Base-by-base conservation (phyloP, 495 filamentous ascomycete species). In the Lophiostoma macrostomum region DNA sequence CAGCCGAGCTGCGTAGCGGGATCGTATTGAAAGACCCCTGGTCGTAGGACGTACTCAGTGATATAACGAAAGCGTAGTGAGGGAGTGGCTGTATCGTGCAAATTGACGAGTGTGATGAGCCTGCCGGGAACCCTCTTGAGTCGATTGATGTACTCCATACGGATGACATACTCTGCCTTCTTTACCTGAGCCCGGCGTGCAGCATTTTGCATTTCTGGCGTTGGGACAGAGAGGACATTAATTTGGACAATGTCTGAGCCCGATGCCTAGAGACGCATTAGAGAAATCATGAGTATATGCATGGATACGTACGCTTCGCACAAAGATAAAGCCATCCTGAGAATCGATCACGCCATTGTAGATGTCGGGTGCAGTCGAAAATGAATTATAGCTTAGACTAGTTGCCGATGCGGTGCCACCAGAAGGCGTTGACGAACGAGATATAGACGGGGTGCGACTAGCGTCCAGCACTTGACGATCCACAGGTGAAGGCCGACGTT, bases 21-120 rank as follows among this genome's bases (percentile, higher is more conserved):
- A 30, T 67, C 64, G 4, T 54, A 31, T 48, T 52, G 57, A n/a
- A 53, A 39, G 6, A 73, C 67, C 4, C 67, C 69, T 19, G 67
- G 56, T 0, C 63, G 50, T 3, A 69, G 47, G 1, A 68, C 43
- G 41, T 51, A 70, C 13, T 65, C 50, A 3, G 53, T 29, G 39
- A 71, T 60, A 47, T 66, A 73, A n/a, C 50, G 53, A 44, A 71
- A 73, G 3, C 61, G 31, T 19, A 73, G 62, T 0, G 69, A 67
- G 8, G 69, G 69, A 4, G 67, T 53, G 1, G 63, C 45, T n/a
- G 30, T 12, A 49, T 73, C 69, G 23, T 56, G 16, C 0, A 50
- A 50, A 47, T 71, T 71, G 25, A 56, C 47, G 12, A 70, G 50
- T 5, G 52, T 24, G 0, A 68, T 36, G 6, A 44, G 48, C 19